Percentiles rank a stretch among this genome's conserved stretches.
These are phyloP conservation scores for Tylopilus balloui DNA, from an alignment of 768 basidiomycete species.

Conservation along the genomic window DNA sequence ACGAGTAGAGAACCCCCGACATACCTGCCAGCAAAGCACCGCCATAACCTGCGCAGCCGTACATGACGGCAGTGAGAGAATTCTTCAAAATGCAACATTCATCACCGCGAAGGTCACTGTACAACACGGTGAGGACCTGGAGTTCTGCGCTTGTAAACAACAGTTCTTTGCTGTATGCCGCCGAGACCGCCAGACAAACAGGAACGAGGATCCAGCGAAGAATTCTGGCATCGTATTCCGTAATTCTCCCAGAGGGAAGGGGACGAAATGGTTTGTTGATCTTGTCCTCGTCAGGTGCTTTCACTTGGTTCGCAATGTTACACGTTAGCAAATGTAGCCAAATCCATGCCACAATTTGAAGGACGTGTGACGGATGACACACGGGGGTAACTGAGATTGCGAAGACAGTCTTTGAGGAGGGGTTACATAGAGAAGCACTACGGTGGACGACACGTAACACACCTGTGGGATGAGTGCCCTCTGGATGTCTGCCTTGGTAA, in stretches of 20 bases:
- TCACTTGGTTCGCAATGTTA: slow-evolving; percentile 38
- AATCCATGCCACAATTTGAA: slow-evolving; percentile 35
- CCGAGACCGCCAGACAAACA: slow-evolving; percentile 31
- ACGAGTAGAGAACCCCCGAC: neutral
- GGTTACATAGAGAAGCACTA: neutral
- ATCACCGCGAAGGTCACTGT: slow-evolving; percentile 33
- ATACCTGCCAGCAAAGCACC: slow-evolving; percentile 33
- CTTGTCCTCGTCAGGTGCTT: slow-evolving; percentile 36
- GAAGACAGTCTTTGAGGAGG: slow-evolving; percentile 28
- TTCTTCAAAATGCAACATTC: slow-evolving; percentile 30
- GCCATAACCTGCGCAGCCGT: slow-evolving; percentile 32
- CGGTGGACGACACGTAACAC: neutral
- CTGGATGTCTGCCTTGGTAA: slow-evolving; percentile 20
- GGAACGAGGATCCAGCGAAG: slow-evolving; percentile 36
- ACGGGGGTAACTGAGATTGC: slow-evolving; percentile 25
- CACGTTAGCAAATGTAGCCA: slow-evolving; percentile 41
- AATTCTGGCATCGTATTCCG: slow-evolving; percentile 26
- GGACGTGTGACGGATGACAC: slow-evolving; percentile 4
- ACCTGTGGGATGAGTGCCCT: slow-evolving; percentile 20
- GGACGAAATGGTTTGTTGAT: slow-evolving; percentile 41
- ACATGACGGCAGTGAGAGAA: slow-evolving; percentile 30
- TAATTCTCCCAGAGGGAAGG: slow-evolving; percentile 39
- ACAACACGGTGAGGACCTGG: slow-evolving; percentile 24
- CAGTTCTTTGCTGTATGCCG: slow-evolving; percentile 26
- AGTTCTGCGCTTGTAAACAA: slow-evolving; percentile 28